Base-by-base conservation (phyloP, 768 basidiomycete species). In the Agaricus subrufescens region DNA sequence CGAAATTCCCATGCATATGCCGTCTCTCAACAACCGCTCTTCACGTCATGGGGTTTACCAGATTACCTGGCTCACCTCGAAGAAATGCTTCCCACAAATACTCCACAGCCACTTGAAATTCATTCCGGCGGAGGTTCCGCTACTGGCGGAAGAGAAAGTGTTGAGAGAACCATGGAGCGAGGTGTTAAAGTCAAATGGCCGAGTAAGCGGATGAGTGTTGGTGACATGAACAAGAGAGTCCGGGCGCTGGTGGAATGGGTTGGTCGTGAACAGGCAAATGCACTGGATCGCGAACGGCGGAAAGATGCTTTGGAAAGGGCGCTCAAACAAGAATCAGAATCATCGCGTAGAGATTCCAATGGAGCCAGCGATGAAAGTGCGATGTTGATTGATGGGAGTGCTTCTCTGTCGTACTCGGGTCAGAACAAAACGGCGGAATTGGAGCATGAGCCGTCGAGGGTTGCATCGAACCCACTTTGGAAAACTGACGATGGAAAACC, bases 181-280 rank as follows among this genome's bases (percentile, higher is more conserved):
- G 89, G 89, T 8, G 89, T 91, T 12, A 88, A 91, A 69, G 87
- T 97, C 56, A 89, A 91, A 64, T 98, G 92, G 88, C 96, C 95
- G 1, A 84, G 85, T 61, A 94, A 95, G 72, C 81, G 96, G 50
- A 94, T 87, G 83, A 97, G 94, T 62, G 87, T 96, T n/a, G 89
- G 86, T 19, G 96, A 98, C 68, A 96, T 98, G 93, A 91, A 93
- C 69, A 97, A 97, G 73, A 85, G 96, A 26, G 91, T 96, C 25
- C 79, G 91, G 37, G 83, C 87, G 43, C 78, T 98, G 47, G 84
- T 96, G 19, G 95, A 97, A 65, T 98, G 91, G 85, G 92, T 97
- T n/a, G 90, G 88, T 29, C 77, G 92, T 56, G 89, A 93, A 65
- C 90, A 93, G 69, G 89, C 87, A 7, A 83, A 76, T 60, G 86